Evolutionary conservation across 495 filamentous ascomycete genomes (phyloP), one percentile per base, ranked within the genome.

Genomic region (Hypoxylon cercidicola): DNA sequence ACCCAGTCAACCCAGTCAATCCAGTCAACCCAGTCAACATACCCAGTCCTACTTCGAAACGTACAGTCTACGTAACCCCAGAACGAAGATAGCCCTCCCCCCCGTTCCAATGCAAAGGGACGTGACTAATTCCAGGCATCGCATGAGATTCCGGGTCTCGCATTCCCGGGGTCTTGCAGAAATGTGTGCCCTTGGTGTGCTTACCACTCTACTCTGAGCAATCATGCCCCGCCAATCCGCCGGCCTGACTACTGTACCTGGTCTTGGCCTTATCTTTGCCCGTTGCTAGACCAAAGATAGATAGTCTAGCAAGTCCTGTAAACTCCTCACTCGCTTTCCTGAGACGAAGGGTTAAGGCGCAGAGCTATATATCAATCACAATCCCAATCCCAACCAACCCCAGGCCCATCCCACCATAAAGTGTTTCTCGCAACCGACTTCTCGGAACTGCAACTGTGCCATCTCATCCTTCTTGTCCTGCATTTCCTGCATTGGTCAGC

Each of bases 351-450:
- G 30, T 52, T 57, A 61, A 66, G 52, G 46, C 58, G 43, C 23
- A 62, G 64, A 62, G 57, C 58, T 67, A 67, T 67, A 67, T 67
- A 67, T 67, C 52, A 66, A 57, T 61, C 56, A 55, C 44, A 62
- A 62, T 55, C 48, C 43, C 59, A 1, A 19, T n/a, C n/a, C 1
- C 34, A 10, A 20, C 9, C 15, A 46, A 11, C 9, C 43, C 40
- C 18, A 23, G 6, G 25, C 56, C 56, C 23, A 34, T 19, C 19
- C 28, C 20, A 46, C 43, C 55, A 51, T 58, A 47, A 64, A 64
- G 41, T 65, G 30, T 58, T 12, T 55, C 59, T 67, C 57, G 53
- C 58, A 67, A 58, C 64, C 64, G 46, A 62, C 53, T 46, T 44
- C 34, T 62, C 58, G 64, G 64, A 35, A 62, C 58, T 62, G 58